Evolutionary conservation across 495 filamentous ascomycete species (phyloP), one percentile per base, ranked within the genome.

Genomic region (Lophiostoma macrostomum): DNA sequence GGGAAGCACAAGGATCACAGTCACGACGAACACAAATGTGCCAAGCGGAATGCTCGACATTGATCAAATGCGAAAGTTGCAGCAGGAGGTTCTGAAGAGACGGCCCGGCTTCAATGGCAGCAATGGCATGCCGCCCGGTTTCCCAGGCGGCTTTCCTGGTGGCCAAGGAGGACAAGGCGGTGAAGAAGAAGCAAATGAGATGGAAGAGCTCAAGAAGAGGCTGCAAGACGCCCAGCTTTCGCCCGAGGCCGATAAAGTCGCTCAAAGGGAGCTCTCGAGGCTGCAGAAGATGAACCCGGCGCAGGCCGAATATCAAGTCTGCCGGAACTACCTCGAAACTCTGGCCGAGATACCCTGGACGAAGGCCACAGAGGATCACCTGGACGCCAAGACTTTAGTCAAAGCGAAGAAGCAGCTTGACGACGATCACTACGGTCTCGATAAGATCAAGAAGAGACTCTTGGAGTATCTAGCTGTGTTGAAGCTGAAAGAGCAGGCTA

Each of bases 381-480:
- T 99, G 14, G 89, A 88, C n/a, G 76, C 77, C 3, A 84, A 87
- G 14, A 96, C 90, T 1, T 68, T 99, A 50, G 73, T 76, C 45
- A 76, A 75, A 55, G 94, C 94, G 27, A 79, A 91, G 34, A 85
- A 93, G 72, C 91, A 97, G 67, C 76, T 99, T 22, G 88, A 99
- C 64, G 84, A 94, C 45, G 94, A 97, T 67, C 94, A 99, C 66
- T 97, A 97, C 58, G 94, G 94, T 3, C 74, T 99, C 18, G 88
- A 97, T 58, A 93, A 93, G 70, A 93, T 97, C 61, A 99, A 99
- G 78, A 97, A 95, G 77, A 77, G 94, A 36, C 70, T 99, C 14
- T 74, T 97, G 5, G 95, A 97, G 65, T 99, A 99, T 65, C 79
- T 99, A 14, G 95, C 94, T 13, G 94, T 99, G 22, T 76, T 99